Evolutionary conservation across 2,329 filamentous ascomycete species (phyloP), one percentile per base, ranked within the genome.

Genomic region (Neopestalotiopsis clavispora): DNA sequence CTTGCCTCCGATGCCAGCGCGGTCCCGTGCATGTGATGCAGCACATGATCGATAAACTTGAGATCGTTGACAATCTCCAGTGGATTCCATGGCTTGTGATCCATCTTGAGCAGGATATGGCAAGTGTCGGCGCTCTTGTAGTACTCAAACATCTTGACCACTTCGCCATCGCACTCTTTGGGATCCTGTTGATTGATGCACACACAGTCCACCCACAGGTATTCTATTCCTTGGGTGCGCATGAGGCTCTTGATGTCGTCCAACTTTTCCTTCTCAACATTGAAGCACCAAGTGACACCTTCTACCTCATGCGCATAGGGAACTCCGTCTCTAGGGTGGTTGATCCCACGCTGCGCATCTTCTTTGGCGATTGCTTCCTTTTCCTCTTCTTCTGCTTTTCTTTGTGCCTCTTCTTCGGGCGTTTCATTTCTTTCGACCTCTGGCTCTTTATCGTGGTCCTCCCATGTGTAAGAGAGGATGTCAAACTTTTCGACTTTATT

Each of bases 21-120:
- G 3, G 73, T 69, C 1, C 74, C 72, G 14, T 61, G 62, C 17
- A 70, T 67, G n/a, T 67, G 67, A 17, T 38, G 88, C 76, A 38
- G 80, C 78, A 74, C 83, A 81, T 80, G 77, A 62, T 76, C 76
- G 38, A 79, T 64, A 40, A 78, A 75, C 68, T 75, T 74, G 9
- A 79, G 69, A 67, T 78, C 71, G 28, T 76, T 71, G 5, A 79
- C 75, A 61, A 79, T 76, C 28, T 72, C 68, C 65, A 76, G 72
- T 17, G 77, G 76, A 52, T 77, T 65, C 76, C 76, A 79, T 6
- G 74, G 71, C 56, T 76, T 38, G 5, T 38, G 70, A 2, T 71
- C 68, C 74, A 78, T 78, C n/a, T 78, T 75, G 58, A 80, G 69
- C 67, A 79, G 65, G 32, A 79, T 74, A 56, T 70, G 69, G 28